A percentile compares a stretch with the other conserved stretches of the same genome.
Conservation (phyloP, 345 rosid species). For the Eutrema japonicum region DNA sequence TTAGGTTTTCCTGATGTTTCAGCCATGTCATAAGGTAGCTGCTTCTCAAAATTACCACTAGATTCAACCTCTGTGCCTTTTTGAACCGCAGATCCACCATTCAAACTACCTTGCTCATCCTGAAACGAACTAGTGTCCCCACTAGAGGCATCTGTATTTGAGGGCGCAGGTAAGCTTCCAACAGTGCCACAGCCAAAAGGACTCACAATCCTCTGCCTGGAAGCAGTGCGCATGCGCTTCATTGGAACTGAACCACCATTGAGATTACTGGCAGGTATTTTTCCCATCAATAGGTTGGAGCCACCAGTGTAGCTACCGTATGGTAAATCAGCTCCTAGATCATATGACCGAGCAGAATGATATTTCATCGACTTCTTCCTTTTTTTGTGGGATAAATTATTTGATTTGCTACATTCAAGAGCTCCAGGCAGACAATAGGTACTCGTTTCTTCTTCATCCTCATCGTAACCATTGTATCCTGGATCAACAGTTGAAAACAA, state of each 20-base stretch:
- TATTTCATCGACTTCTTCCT: constrained; percentile 52
- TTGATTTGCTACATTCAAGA: constrained; percentile 57
- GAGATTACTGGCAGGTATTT: constrained; percentile 64
- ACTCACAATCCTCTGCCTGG: constrained; percentile 74
- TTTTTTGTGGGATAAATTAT: constrained; percentile 61
- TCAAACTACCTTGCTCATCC: constrained; percentile 77
- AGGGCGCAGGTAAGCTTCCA: constrained; percentile 54
- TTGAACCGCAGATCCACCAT: constrained; percentile 67
- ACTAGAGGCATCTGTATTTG: constrained; percentile 85
- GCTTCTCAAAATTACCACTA: constrained; percentile 64
- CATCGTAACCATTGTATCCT: constrained; percentile 70
- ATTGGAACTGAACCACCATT: constrained; percentile 67
- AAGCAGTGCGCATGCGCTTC: constrained; percentile 83
- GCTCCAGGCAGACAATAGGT: constrained; percentile 63
- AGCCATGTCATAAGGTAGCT: constrained; percentile 63
- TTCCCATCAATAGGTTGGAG: constrained; percentile 60
- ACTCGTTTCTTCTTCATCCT: constrained; percentile 88
- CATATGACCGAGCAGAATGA: constrained; percentile 57
- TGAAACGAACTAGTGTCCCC: constrained; percentile 95
- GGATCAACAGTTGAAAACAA: constrained; percentile 52
- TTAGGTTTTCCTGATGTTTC: constrained; percentile 75
- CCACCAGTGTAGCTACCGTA: constrained; percentile 51
- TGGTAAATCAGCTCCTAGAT: constrained; percentile 60
- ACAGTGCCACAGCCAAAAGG: constrained; percentile 52
- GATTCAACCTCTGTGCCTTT: constrained; percentile 86